Base-by-base conservation (phyloP, 148 eudicot genomes). In the Cornus controversa region DNA sequence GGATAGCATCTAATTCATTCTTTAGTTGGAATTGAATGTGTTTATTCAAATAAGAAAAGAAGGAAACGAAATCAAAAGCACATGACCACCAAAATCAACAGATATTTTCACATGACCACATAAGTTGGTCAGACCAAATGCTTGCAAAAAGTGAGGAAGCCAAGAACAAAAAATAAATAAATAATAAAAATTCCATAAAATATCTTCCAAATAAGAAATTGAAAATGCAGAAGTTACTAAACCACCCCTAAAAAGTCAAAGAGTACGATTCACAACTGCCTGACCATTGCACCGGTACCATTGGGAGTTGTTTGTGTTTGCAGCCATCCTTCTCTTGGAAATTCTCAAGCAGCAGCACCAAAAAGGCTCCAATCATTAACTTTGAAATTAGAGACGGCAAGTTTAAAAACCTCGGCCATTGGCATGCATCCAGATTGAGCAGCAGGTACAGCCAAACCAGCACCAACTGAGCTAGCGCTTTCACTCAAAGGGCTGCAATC, bases 351-450 rank as follows among this genome's bases (percentile, higher is more conserved):
- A 73, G 82, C 74, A 54, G 76, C 68, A 77, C 88, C 92, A 82
- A 96, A 96, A 69, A 96, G 92, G 85, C 88, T 80, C 99, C 98
- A 96, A 68, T 96, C 92, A 14, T 90, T 79, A 23, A 96, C 90
- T 84, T 86, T 91, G 90, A 96, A 91, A 84, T 82, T 86, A 36
- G 97, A 83, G 70, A 89, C 89, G 11, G 92, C 91, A n/a, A 80
- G 80, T 85, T 87, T 90, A 66, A 91, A 96, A 74, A 90, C 89
- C 77, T 96, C 94, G 1, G 88, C 81, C 93, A 93, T 84, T 5
- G 98, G 89, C 84, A 84, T 81, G 70, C 72, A 64, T 71, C 97
- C 99, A 69, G 92, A 86, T 71, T 90, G 90, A 76, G 85, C 89
- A 79, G 98, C 98, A 27, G 99, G 98, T 66, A 81, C 78, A 47